Base-by-base conservation (phyloP, 2,329 filamentous ascomycete species). In the Calonectria pteridis region DNA sequence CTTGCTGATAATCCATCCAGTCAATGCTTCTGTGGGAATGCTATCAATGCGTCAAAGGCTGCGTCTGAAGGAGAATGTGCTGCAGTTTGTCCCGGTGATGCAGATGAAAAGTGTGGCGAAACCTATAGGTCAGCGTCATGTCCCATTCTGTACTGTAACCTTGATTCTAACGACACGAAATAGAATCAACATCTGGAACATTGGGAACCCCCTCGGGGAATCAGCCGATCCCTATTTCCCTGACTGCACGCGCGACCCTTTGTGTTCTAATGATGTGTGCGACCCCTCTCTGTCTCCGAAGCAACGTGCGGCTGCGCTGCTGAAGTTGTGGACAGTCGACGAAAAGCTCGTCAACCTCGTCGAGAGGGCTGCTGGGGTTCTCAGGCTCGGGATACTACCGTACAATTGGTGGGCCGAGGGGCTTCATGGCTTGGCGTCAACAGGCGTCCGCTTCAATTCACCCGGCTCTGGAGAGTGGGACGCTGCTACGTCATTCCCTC, bases 341-440 rank as follows among this genome's bases (percentile, higher is more conserved):
- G 55, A 62, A 28, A 62, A 62, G 14, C 55, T 62, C 33, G 26
- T 6, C 14, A 62, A 62, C 23, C 33, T 62, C n/a, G 55, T 62
- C 6, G 55, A 62, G 10, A 62, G 40, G 2, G 33, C 33, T 20
- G 55, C 55, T 10, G 55, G 55, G 1, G 55, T 62, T 2, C 55
- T 35, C 20, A 62, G 55, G 37, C 11, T 62, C 18, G 33, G 55
- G 1, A 62, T 62, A 2, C 55, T 13, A 4, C 55, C 55, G 4
- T 62, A 62, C 55, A 40, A 62, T 37, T 62, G 55, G 55, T 62
- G 55, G 55, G 55, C 55, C 5, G 55, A 62, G 10, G 55, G 55
- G 29, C 55, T 62, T 23, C 55, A 62, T 20, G 55, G 55, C 4
- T 40, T 62, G 35, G 55, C 55, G 6, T 62, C 55, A 35, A 20